phyloP scores from a whole-genome alignment of 2,329 filamentous ascomycete genomes.

The Juglanconis oblonga region DNA sequence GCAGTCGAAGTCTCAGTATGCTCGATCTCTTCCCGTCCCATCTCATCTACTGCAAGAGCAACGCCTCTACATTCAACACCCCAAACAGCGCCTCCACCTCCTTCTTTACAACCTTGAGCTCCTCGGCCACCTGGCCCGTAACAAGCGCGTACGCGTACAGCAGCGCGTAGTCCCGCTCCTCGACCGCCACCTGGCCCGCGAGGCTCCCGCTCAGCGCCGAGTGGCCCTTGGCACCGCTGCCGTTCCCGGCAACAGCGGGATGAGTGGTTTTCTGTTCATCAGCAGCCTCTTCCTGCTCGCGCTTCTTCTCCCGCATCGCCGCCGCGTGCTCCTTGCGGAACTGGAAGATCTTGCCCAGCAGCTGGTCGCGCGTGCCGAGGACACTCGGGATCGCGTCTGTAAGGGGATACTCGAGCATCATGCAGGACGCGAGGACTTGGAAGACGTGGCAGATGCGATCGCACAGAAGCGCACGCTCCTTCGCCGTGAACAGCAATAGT shows the following conservation, averaged over 20 bases:
- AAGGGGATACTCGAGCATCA: conserved; percentile 92
- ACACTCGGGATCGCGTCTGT: conserved; percentile 86
- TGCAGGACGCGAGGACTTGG: conserved; percentile 81
- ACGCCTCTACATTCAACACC: conserved; percentile 56
- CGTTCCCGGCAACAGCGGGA: neutral
- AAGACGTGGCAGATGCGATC: conserved; percentile 87
- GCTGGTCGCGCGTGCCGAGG: conserved; percentile 72
- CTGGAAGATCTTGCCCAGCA: conserved; percentile 83
- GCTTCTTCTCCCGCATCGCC: conserved; percentile 34
- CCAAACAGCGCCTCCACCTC: conserved; percentile 65
- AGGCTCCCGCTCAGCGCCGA: conserved; percentile 23
- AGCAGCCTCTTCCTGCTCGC: conserved; percentile 21
- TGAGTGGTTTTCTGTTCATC: neutral
- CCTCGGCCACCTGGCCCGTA: conserved; percentile 63
- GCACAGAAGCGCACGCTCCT: conserved; percentile 78
- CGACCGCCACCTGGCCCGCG: conserved; percentile 41
- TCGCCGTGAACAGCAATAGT: conserved; percentile 73
- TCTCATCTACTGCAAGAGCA: conserved; percentile 48
- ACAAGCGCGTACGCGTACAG: conserved; percentile 85
- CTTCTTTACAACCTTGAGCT: conserved; percentile 56
- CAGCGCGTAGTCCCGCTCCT: conserved; percentile 82
- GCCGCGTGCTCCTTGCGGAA: conserved; percentile 69
- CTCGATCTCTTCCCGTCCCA: neutral
- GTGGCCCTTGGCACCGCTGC: conserved; percentile 17
- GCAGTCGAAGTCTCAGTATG: neutral